These are phyloP conservation scores for Blastocladiella emersonii DNA, from an alignment of 371 early-diverging fungal genomes.

Conservation along the genomic window DNA sequence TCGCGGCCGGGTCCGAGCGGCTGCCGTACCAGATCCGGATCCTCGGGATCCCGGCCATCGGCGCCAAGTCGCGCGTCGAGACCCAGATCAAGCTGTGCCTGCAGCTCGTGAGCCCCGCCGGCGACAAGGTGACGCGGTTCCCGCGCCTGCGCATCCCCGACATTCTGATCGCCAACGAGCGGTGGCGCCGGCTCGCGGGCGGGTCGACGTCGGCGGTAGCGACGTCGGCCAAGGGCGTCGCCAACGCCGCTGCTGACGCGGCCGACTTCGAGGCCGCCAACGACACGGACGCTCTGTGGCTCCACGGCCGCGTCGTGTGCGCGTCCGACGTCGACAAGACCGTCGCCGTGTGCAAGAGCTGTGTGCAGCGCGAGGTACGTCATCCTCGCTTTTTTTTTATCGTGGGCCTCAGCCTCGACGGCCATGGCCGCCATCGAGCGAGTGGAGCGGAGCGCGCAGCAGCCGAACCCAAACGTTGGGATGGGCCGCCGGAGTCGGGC, in stretches of 20 bases:
- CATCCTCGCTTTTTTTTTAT: no score
- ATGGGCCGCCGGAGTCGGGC: no score
- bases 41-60: slow-evolving; percentile 58
- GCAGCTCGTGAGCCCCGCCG: slow-evolving; percentile 61
- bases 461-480: no score
- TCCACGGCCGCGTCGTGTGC: slow-evolving; percentile 70
- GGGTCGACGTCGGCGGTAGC: no score
- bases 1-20: no score
- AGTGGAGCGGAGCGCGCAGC: no score
- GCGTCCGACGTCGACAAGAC: slow-evolving; percentile 69
- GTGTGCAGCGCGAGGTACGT: slow-evolving; percentile 68
- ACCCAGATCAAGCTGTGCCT: slow-evolving; percentile 85
- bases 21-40: slow-evolving; percentile 36
- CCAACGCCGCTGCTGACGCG: no score
- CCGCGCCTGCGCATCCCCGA: slow-evolving; percentile 73
- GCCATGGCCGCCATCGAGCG: no score
- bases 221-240: slow-evolving; percentile 7
- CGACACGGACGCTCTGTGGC: slow-evolving; percentile 34
- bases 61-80: slow-evolving; percentile 82
- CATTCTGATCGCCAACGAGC: slow-evolving; percentile 63
- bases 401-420: no score
- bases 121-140: slow-evolving; percentile 65
- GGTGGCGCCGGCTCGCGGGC: slow-evolving; percentile 21
- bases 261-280: slow-evolving; percentile 12
- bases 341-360: slow-evolving; percentile 56